These are phyloP conservation scores for Solanum arcanum DNA, from an alignment of 257 asterid species.

Conservation along the genomic window DNA sequence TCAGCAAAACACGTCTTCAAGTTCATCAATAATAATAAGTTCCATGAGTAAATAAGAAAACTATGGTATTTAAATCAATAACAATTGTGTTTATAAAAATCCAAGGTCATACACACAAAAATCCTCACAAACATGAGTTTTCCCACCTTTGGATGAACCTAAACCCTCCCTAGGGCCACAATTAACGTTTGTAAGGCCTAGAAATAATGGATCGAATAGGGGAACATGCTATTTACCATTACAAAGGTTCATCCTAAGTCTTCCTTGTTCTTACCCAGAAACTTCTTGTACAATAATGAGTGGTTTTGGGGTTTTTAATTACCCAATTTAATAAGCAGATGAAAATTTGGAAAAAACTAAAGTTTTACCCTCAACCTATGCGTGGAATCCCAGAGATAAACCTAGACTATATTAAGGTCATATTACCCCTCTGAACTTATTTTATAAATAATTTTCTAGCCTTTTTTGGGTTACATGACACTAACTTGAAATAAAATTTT, in stretches of 20 bases:
- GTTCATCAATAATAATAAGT: too few relatives aligned
- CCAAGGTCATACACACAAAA: not conserved
- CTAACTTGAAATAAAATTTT: too few relatives aligned
- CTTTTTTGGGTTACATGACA: too few relatives aligned
- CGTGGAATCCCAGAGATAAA: too few relatives aligned
- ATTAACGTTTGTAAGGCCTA: not conserved
- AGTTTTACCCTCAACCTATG: too few relatives aligned
- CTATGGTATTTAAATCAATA: not conserved
- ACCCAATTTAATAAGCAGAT: not conserved
- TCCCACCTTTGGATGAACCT: not conserved
- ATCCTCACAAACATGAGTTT: not conserved
- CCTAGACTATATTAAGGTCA: too few relatives aligned
- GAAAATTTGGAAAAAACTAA: not conserved
- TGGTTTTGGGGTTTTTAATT: not conserved
- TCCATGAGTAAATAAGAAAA: not conserved
- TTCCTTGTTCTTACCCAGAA: not conserved
- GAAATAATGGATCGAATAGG: accelerated
- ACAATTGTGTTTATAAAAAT: not conserved
- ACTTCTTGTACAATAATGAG: not conserved
- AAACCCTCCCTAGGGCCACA: not conserved
- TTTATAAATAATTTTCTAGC: too few relatives aligned
- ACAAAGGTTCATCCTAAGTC: not conserved
- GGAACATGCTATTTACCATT: not conserved
- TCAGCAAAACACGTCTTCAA: too few relatives aligned
- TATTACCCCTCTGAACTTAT: too few relatives aligned